A percentile compares a stretch with the other conserved stretches of the same genome.
These are phyloP conservation scores for Stachybotrys elegans DNA, from an alignment of 2,329 filamentous ascomycete species.

Conservation along the genomic window DNA sequence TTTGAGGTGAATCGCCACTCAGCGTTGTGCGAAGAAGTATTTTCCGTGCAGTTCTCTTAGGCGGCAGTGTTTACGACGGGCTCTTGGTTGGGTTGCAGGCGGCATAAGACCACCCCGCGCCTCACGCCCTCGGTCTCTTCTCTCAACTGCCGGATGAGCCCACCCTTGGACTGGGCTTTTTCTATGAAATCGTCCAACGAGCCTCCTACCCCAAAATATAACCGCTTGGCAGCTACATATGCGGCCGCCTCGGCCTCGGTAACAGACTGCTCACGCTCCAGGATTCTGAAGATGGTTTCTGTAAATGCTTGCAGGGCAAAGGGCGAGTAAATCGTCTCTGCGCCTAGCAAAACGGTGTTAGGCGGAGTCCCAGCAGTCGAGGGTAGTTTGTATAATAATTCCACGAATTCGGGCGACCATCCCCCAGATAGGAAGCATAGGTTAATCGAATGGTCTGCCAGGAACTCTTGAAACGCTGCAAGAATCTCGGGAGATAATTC, in stretches of 20 bases:
- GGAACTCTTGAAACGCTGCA: constrained; percentile 49
- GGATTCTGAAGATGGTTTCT: constrained; percentile 56
- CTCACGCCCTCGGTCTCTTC: constrained; percentile 59
- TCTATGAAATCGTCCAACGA: constrained; percentile 71
- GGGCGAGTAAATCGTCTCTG: constrained; percentile 81
- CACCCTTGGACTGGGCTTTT: constrained; percentile 43
- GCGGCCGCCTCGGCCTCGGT: constrained; percentile 47
- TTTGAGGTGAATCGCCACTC: no score
- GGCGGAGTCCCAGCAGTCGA: constrained; percentile 7
- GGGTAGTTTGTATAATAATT: constrained; percentile 43
- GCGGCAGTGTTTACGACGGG: no score
- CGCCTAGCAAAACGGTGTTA: constrained; percentile 50
- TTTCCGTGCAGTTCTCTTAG: no score
- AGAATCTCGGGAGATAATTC: constrained; percentile 57
- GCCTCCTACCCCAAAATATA: constrained; percentile 82
- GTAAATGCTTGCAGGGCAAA: constrained; percentile 65
- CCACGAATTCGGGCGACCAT: constrained; percentile 63
- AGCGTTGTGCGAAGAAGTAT: no score
- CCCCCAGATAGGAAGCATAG: constrained; percentile 69
- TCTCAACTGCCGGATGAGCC: constrained; percentile 42
- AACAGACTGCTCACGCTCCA: constrained; percentile 37
- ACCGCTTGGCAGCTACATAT: constrained; percentile 68
- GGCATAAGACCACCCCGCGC: constrained; percentile 53
- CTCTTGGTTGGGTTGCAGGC: no score
- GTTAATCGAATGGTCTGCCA: constrained; percentile 45